Evolutionary conservation across 2,329 filamentous ascomycete genomes (phyloP), one percentile per base, ranked within the genome.

Genomic region (Daldinia eschscholtzii): DNA sequence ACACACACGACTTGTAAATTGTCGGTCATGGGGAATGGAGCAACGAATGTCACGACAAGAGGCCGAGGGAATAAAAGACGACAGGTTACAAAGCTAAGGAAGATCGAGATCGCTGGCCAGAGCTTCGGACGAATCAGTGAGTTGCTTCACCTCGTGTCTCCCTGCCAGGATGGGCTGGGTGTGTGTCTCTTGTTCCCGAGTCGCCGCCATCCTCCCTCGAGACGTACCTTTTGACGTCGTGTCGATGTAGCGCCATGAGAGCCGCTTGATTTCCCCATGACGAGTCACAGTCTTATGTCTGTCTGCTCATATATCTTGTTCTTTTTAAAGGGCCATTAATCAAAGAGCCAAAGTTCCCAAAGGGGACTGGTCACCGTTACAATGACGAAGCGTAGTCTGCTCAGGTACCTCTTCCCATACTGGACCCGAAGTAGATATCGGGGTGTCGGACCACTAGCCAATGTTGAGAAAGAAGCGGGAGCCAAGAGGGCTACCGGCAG

Each of bases 141-240:
- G 67, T 62, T 72, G 70, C 70, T 70, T 72, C 65, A 57, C 67
- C 66, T 71, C 68, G 68, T 72, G 68, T 72, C 68, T 70, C 63
- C 26, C 65, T 66, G 61, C 68, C 57, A 52, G 65, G 66, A 67
- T 71, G 37, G 18, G 18, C 33, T 35, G 33, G 20, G 20, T 55
- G 52, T 35, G 63, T 64, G 48, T 59, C 48, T 61, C 56, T 61
- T 61, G 46, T 46, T 65, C 64, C 67, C 70, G 67, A 72, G 59
- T 58, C 70, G 67, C 59, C 67, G 67, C 63, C 50, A 41, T 56
- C 28, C 28, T 61, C 33, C 56, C 42, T 60, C 58, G 39, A 61
- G 48, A 57, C 12, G 57, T 58, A 65, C 55, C 58, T 64, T 59
- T 70, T 56, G 57, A 69, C 58, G 61, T 42, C 35, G 44, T 63